phyloP scores from a whole-genome alignment of 2,329 filamentous ascomycete genomes.

The Fusarium mexicanum region DNA sequence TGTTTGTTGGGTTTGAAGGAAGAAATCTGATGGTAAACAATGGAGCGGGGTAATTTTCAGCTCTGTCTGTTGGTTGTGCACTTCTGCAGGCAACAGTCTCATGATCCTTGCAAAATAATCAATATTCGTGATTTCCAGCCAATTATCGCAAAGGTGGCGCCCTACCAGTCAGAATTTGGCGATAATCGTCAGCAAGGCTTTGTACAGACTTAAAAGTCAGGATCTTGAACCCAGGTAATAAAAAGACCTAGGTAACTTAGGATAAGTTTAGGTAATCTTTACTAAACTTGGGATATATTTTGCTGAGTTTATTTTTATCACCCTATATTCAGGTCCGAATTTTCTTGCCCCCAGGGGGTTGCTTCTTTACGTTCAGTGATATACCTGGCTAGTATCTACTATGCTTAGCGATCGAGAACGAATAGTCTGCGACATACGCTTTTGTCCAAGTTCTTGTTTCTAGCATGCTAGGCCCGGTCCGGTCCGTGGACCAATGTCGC shows the following conservation, averaged over 20 bases:
- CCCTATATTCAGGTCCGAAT: too few relatives aligned
- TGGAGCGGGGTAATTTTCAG: not conserved
- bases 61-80: not conserved
- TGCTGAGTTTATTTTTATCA: accelerated
- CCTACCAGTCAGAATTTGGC: not conserved
- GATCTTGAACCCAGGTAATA: accelerated
- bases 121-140: not conserved
- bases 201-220: not conserved
- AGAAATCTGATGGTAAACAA: too few relatives aligned
- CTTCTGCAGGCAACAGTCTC: not conserved
- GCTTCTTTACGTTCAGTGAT: accelerated
- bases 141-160: not conserved
- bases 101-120: not conserved
- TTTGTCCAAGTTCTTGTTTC: not conserved
- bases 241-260: too few relatives aligned
- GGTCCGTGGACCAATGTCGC: not conserved
- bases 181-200: not conserved
- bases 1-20: accelerated
- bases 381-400: not conserved
- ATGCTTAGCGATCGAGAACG: not conserved
- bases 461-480: not conserved
- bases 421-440: not conserved
- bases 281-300: too few relatives aligned
- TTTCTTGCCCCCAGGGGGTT: not conserved
- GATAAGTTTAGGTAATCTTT: too few relatives aligned